Evolutionary conservation across 495 filamentous ascomycete species (phyloP).

Genomic region (Aspergillus affinis): DNA sequence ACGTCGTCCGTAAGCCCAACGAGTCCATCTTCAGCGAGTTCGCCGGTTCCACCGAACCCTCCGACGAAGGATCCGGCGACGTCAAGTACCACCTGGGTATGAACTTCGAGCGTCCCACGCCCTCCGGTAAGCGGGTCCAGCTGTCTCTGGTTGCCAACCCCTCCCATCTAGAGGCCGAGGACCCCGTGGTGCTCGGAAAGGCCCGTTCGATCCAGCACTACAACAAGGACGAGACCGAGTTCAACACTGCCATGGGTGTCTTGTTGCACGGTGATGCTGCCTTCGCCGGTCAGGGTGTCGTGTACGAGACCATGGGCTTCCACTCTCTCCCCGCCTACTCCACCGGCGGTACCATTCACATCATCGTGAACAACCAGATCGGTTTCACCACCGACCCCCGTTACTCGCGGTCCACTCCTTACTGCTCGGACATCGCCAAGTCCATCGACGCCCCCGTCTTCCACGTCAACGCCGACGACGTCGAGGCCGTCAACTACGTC

Average conservation of each 20-base stretch:
- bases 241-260: slow-evolving; percentile 89
- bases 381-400: slow-evolving; percentile 99
- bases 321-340: slow-evolving; percentile 92
- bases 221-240: slow-evolving; percentile 90
- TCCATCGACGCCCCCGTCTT: slow-evolving; percentile 97
- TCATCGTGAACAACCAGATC: slow-evolving; percentile 99
- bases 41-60: slow-evolving; percentile 79
- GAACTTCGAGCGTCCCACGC: slow-evolving; percentile 99
- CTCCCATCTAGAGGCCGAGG: slow-evolving; percentile 97
- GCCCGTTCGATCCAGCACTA: slow-evolving; percentile 98
- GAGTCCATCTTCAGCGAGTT: slow-evolving; percentile 99
- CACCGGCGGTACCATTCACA: slow-evolving; percentile 94
- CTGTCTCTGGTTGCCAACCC: slow-evolving; percentile 97
- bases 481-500: slow-evolving; percentile 96
- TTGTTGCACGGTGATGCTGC: slow-evolving; percentile 96
- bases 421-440: slow-evolving; percentile 99
- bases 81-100: slow-evolving; percentile 99
- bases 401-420: slow-evolving; percentile 93
- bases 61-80: slow-evolving; percentile 95
- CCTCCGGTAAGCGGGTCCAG: slow-evolving; percentile 97
- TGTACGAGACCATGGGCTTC: slow-evolving; percentile 98
- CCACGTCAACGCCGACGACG: slow-evolving; percentile 98
- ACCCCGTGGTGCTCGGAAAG: slow-evolving; percentile 96
- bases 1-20: slow-evolving; percentile 97
- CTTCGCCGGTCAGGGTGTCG: slow-evolving; percentile 92